phyloP scores from a whole-genome alignment of 176 grass and related monocot genomes.

The Guadua angustifolia region DNA sequence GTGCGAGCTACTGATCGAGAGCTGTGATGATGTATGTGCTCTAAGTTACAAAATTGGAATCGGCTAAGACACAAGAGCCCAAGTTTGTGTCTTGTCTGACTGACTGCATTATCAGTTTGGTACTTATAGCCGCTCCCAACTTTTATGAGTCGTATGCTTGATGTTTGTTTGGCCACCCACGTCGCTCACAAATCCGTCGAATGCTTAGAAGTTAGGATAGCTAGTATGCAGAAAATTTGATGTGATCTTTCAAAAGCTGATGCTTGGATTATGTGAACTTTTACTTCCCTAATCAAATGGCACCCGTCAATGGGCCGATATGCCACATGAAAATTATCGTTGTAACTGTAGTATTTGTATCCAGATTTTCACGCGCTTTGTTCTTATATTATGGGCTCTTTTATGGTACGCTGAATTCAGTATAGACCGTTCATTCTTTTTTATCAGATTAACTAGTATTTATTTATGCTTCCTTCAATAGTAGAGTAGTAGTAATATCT shows the following conservation, averaged over 20 bases:
- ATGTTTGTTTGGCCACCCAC: neutral
- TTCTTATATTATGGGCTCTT: neutral
- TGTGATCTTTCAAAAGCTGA: neutral
- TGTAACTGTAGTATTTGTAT: neutral
- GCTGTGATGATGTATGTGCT: neutral
- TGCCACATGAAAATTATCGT: neutral
- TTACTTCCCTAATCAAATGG: neutral
- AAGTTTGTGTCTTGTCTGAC: slow-evolving; percentile 6
- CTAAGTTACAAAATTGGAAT: neutral
- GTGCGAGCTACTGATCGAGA: neutral
- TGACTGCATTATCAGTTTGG: neutral
- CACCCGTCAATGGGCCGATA: neutral
- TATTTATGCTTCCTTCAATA: too few relatives aligned
- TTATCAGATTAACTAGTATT: too few relatives aligned
- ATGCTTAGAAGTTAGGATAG: neutral
- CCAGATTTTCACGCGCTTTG: neutral
- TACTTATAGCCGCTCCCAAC: neutral
- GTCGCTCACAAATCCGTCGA: neutral
- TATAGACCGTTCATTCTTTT: too few relatives aligned
- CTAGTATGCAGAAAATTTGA: neutral
- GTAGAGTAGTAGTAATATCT: too few relatives aligned
- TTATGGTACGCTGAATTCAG: too few relatives aligned
- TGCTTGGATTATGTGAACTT: neutral
- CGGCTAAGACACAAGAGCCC: neutral
- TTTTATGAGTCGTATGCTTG: neutral